Percentiles rank a stretch among this genome's conserved stretches.
Conservation (phyloP, 306 rosid species). For the Dicorynia guianensis region DNA sequence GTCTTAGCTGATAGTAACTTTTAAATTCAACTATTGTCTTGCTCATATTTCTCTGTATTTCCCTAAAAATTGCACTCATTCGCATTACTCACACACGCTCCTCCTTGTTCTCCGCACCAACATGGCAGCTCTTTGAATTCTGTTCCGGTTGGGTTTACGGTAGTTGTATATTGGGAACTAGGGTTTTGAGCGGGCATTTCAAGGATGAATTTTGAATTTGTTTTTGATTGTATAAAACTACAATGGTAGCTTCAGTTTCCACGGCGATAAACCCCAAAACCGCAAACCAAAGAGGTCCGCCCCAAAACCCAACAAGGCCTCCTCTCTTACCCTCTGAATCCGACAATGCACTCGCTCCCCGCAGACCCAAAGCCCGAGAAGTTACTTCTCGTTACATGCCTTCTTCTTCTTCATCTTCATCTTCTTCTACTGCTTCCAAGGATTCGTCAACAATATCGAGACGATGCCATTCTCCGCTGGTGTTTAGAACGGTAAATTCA, state of each 20-base stretch:
- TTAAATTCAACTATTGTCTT: neutral
- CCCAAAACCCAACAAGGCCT: conserved; percentile 62
- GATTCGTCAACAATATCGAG: conserved; percentile 44
- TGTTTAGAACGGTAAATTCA: conserved; percentile 54
- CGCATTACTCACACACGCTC: neutral
- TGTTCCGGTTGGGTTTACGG: neutral
- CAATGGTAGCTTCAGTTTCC: conserved; percentile 83
- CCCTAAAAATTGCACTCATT: neutral
- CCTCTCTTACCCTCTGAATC: conserved; percentile 84
- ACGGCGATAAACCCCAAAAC: conserved; percentile 62
- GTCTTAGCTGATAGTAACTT: neutral
- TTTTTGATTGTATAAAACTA: conserved; percentile 31
- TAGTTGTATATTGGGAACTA: neutral
- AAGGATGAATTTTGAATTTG: conserved; percentile 45
- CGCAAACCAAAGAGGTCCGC: conserved; percentile 48
- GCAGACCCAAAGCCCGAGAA: conserved; percentile 69
- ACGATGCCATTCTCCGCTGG: conserved; percentile 72
- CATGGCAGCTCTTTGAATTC: neutral
- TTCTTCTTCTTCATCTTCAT: conserved; percentile 57
- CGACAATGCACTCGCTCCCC: conserved; percentile 70
- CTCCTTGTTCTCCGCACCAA: conserved; percentile 1
- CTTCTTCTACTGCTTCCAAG: conserved; percentile 51
- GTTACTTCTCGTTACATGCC: conserved; percentile 86
- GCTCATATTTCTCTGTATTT: neutral
- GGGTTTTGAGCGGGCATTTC: conserved; percentile 38